Percentiles rank a stretch among this genome's conserved stretches.
Conservation (phyloP, 495 filamentous ascomycete genomes). For the Neurospora sp. region DNA sequence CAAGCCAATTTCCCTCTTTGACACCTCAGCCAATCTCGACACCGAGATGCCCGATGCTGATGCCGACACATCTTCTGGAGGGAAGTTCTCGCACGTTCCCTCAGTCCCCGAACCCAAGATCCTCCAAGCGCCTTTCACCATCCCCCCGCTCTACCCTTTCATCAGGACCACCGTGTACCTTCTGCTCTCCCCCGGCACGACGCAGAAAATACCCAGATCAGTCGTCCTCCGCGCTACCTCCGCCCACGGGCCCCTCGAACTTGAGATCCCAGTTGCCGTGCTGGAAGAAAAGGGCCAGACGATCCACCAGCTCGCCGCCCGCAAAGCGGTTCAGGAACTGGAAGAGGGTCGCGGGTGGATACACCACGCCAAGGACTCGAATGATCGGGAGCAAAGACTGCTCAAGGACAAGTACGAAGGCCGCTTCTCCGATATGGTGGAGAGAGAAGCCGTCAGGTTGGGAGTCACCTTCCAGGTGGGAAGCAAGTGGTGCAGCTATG, state of each 20-base stretch:
- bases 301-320: conserved; percentile 60
- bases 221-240: conserved; percentile 48
- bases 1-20: conserved; percentile 49
- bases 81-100: conserved; percentile 39
- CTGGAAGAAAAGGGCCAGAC: conserved; percentile 40
- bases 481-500: conserved; percentile 60
- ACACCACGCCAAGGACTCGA: conserved; percentile 32
- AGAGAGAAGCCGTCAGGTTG: conserved; percentile 52
- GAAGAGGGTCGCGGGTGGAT: conserved; percentile 63
- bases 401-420: conserved; percentile 39
- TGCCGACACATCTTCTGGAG: conserved; percentile 11
- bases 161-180: conserved; percentile 53
- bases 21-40: conserved; percentile 32
- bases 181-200: conserved; percentile 41
- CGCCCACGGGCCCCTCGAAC: conserved; percentile 42
- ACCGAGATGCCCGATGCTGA: conserved; percentile 22
- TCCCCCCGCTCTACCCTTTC: conserved; percentile 56
- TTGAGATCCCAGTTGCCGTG: conserved; percentile 51
- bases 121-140: conserved; percentile 50
- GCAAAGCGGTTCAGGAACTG: conserved; percentile 55
- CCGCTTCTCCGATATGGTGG: conserved; percentile 43
- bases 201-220: conserved; percentile 38
- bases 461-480: conserved; percentile 55
- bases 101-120: conserved; percentile 39
- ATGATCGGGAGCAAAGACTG: conserved; percentile 25